phyloP scores from a whole-genome alignment of 129 eudicot genomes.

The Heracleum sosnowskyi region DNA sequence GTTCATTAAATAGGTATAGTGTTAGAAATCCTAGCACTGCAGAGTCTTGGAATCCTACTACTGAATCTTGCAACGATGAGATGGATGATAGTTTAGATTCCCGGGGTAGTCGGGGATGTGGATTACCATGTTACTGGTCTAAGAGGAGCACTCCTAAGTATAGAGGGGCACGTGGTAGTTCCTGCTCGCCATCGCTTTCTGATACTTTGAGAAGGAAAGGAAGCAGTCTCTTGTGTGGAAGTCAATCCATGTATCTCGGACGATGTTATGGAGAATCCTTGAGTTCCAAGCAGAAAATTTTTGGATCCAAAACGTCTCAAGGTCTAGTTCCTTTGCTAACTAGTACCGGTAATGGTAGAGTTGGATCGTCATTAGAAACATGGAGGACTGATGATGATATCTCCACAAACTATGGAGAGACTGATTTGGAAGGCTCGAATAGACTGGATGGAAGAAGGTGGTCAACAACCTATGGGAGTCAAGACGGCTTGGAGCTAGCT shows the following conservation, averaged over 20 bases:
- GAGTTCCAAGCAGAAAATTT: conserved; percentile 38
- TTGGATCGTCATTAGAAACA: conserved; percentile 63
- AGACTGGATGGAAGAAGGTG: conserved; percentile 89
- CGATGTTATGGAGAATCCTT: conserved; percentile 36
- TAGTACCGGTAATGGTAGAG: conserved; percentile 44
- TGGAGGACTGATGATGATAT: conserved; percentile 68
- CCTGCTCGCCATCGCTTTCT: conserved; percentile 82
- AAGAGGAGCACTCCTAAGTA: conserved; percentile 65
- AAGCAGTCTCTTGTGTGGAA: conserved; percentile 65
- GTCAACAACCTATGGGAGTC: conserved; percentile 81
- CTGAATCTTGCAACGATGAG: conserved; percentile 58
- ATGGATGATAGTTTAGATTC: conserved; percentile 60
- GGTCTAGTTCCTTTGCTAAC: conserved; percentile 65
- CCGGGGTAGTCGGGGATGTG: conserved; percentile 80
- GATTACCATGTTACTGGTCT: conserved; percentile 95
- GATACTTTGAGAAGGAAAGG: conserved; percentile 83
- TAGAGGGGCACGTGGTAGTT: conserved; percentile 54
- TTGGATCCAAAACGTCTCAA: conserved; percentile 40
- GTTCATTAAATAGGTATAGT: conserved; percentile 52
- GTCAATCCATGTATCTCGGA: conserved; percentile 40
- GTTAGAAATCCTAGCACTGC: conserved; percentile 60
- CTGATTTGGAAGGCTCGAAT: conserved; percentile 85
- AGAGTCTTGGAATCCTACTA: conserved; percentile 87
- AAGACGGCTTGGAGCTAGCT: conserved; percentile 58
- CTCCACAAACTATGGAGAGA: conserved; percentile 65